Base-by-base conservation (phyloP, 2,329 filamentous ascomycete genomes). In the Coniochaeta hoffmannii region DNA sequence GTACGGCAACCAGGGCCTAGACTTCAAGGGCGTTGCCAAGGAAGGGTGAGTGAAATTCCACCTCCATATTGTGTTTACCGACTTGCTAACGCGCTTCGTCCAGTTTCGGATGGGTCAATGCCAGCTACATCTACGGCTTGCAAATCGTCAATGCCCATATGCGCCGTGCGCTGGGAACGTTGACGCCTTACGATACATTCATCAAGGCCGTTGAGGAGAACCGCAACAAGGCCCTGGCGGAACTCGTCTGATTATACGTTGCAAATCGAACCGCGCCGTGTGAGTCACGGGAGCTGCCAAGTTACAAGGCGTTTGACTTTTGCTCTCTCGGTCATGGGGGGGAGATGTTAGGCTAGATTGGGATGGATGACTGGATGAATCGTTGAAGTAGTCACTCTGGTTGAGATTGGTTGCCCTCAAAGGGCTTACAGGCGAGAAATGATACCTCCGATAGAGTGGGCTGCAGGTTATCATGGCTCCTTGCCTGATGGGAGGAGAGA, bases 51-150 rank as follows among this genome's bases (percentile, higher is more conserved):
- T 84, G 8, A 19, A n/a, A 52, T 44, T 30, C 32, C 44, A 15
- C 24, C 12, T 19, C 11, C 17, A 8, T 26, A 53, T 28, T 26
- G 17, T n/a, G n/a, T n/a, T n/a, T 17, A 17, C 7, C 2, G 22
- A 36, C n/a, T 38, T 59, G 57, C 68, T 73, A 59, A 73, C 63
- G 26, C 31, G 51, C 50, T 15, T 31, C 32, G 54, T 57, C 28
- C 56, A 52, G 93, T 56, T 99, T 99, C 68, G 94, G 93, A 53
- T 99, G 94, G 94, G 94, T 97, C 66, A 99, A 99, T 68, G 93
- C 94, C 65, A 97, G 92, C 69, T 99, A 96, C 69, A 89, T 97
- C 56, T 95, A 95, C 67, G 94, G 93, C 38, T 78, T 97, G 58
- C 87, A 92, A 62, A 89, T 97, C 62, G 80, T 96, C 58, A 92